Conservation (phyloP, 768 basidiomycete species). For the Rhizopogon vinicolor region DNA sequence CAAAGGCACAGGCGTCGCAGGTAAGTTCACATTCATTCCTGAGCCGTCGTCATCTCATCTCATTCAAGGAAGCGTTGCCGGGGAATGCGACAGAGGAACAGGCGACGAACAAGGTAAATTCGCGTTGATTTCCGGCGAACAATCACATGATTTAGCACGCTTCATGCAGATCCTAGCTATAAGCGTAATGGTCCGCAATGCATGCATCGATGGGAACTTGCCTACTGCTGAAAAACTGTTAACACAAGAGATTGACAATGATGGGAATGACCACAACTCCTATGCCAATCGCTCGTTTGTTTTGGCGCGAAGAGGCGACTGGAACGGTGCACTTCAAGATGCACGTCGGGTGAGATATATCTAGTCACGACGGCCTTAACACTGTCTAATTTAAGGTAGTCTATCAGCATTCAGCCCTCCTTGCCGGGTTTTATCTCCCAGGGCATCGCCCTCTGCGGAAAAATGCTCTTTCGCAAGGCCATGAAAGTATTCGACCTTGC, state of each 20-base stretch:
- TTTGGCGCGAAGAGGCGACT: not conserved
- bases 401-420: not conserved
- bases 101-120: too few relatives aligned
- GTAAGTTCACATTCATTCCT: too few relatives aligned
- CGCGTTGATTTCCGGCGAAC: too few relatives aligned
- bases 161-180: not conserved
- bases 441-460: not conserved
- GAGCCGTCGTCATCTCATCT: too few relatives aligned
- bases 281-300: not conserved
- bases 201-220: not conserved
- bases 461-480: not conserved
- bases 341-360: not conserved
- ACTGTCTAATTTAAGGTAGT: not conserved
- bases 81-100: too few relatives aligned
- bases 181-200: not conserved
- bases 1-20: too few relatives aligned
- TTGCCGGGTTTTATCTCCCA: not conserved
- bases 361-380: rapidly evolving
- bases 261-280: not conserved
- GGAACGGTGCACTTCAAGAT: not conserved
- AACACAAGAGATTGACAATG: not conserved
- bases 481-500: not conserved
- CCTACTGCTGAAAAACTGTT: not conserved
- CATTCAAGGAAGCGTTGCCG: too few relatives aligned
- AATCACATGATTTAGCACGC: not conserved